These are phyloP conservation scores for Solanum boliviense DNA, from an alignment of 257 asterid species.

Conservation along the genomic window DNA sequence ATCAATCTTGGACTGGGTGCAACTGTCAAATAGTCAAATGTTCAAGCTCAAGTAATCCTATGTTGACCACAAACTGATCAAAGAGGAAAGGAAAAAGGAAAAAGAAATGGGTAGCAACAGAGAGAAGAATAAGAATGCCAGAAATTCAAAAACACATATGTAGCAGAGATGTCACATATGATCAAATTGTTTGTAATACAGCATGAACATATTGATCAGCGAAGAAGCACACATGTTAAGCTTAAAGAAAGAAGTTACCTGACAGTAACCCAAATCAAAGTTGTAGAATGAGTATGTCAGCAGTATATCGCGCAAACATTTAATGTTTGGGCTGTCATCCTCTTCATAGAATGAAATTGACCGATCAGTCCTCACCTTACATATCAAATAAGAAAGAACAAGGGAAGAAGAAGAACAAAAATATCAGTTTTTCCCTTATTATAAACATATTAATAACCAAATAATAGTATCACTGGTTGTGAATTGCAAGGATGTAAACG, in stretches of 20 bases:
- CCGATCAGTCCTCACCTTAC: slow-evolving; percentile 96
- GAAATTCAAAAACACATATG: neutral
- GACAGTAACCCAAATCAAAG: slow-evolving; percentile 98
- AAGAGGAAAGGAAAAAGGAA: neutral
- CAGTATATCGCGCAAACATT: slow-evolving; percentile 76
- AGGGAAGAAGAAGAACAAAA: neutral
- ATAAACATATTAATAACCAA: neutral
- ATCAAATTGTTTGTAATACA: neutral
- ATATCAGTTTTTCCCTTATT: neutral
- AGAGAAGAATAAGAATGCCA: neutral
- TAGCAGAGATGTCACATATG: neutral
- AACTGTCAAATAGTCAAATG: neutral
- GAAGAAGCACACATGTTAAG: neutral
- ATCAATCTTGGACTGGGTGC: neutral
- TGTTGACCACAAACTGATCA: neutral
- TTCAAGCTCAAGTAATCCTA: neutral
- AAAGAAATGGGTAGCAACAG: neutral
- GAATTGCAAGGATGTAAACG: neutral
- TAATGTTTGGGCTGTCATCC: slow-evolving; percentile 86
- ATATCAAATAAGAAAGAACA: slow-evolving; percentile 4
- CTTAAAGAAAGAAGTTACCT: slow-evolving; percentile 33
- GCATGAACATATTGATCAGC: neutral
- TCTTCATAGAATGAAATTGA: slow-evolving; percentile 77
- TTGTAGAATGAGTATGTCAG: slow-evolving; percentile 95
- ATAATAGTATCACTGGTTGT: neutral